Conservation (phyloP, 441 rosid genomes). For the Monsonia emarginata region DNA sequence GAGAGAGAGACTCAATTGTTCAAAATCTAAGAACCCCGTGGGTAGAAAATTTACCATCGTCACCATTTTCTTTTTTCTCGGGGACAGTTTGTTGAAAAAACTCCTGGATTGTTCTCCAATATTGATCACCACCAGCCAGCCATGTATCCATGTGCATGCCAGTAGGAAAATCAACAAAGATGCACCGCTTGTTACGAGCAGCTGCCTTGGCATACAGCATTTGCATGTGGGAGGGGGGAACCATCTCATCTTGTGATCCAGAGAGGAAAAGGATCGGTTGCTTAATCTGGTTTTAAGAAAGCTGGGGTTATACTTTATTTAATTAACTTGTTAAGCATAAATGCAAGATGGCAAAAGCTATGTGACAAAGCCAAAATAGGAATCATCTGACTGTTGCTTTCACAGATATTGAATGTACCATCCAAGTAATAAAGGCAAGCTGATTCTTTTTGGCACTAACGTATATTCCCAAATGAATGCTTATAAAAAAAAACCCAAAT, state of each 20-base stretch:
- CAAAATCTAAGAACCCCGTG: not conserved
- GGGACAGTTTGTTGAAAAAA: constrained; percentile 52
- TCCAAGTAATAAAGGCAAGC: not conserved
- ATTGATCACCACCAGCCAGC: constrained; percentile 78
- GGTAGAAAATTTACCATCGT: constrained; percentile 25
- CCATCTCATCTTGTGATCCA: constrained; percentile 98
- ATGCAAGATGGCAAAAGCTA: not conserved
- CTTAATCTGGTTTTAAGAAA: constrained; percentile 46
- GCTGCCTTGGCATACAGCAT: constrained; percentile 83
- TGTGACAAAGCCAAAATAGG: not conserved
- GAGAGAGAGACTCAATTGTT: not conserved
- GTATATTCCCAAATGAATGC: too few species aligned
- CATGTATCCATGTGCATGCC: constrained; percentile 99
- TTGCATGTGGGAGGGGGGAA: constrained; percentile 83
- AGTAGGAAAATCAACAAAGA: constrained; percentile 65
- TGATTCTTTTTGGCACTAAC: not conserved
- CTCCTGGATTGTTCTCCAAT: constrained; percentile 59
- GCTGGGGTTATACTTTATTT: constrained; percentile 4
- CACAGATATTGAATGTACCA: not conserved
- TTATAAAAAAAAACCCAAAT: not conserved
- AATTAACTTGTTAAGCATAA: not conserved
- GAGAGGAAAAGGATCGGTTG: constrained; percentile 86
- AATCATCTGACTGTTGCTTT: not conserved
- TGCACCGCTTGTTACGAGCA: constrained; percentile 51
- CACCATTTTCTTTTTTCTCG: constrained; percentile 30